Base-by-base conservation (phyloP, 495 filamentous ascomycete genomes). In the Penicillium taxi region DNA sequence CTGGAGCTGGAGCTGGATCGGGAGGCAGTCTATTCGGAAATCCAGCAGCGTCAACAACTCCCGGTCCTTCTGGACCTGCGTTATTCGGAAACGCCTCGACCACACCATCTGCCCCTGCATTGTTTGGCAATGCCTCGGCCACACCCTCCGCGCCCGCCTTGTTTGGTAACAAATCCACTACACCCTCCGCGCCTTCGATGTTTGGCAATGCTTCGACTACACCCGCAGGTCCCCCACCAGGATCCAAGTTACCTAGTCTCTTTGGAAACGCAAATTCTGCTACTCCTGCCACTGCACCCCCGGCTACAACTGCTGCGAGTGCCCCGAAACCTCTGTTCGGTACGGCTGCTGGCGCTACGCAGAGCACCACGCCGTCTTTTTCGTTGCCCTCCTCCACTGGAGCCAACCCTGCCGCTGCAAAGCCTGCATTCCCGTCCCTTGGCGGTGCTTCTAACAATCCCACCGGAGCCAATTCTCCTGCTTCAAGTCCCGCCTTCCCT, bases 181-280 rank as follows among this genome's bases (percentile, higher is more conserved):
- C 78, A 39, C 78, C 78, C n/a, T 39, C 64, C 2, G 49, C 50
- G 37, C 44, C 42, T 11, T 36, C 60, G 20, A 42, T 71, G 37
- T 73, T 76, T 40, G 47, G 58, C n/a, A 61, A 63, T 24, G 55
- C 61, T 18, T 81, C 77, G 2, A 82, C 78, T 20, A 82, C 78
- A 39, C 78, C 78, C 26, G 78, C 77, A 35, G 77, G 77, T 21
- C 74, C 74, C 44, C 78, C 78, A 14, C 77, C 77, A 6, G 58
- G 43, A 34, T 53, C 59, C 20, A 66, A 65, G 31, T 28, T 64
- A 8, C 51, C 55, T 5, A 39, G 51, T 26, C 44, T 73, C 3
- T 74, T 75, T 47, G 61, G 58, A 23, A 62, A 45, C 37, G 58
- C 57, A 25, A 66, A 67, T 33, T 58, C 70, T 11, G 59, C 63